Evolutionary conservation across 306 rosid species (phyloP), one percentile per base, ranked within the genome.

Genomic region (Astragalus membranaceus): DNA sequence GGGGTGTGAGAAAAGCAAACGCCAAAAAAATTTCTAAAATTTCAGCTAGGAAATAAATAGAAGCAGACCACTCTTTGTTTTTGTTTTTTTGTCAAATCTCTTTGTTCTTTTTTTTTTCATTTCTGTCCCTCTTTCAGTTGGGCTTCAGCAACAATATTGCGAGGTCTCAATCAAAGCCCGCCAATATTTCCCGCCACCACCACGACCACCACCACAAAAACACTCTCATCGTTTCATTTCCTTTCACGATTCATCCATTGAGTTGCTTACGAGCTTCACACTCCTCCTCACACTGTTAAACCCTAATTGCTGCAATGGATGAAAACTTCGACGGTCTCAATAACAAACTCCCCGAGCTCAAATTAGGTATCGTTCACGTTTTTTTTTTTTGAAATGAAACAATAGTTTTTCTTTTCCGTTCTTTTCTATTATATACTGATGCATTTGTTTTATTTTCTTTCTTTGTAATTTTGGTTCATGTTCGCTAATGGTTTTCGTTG

Each of bases 321-420:
- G 85, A 83, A 57, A 82, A 69, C 72, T 73, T 86, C 32, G 89
- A 83, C 33, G 88, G 80, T 8, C 84, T 72, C 72, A 85, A 57
- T 72, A 81, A 86, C 77, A 91, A 89, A 82, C 96, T 91, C 23
- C 97, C 97, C 6, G 99, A 88, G 75, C 92, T 94, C 83, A 94
- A 88, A 83, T 81, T 94, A 64, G 97, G 99, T 91, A 53, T 36
- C 26, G 30, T 66, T 7, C 41, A 4, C 14, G 0, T 32, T 51
- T 57, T 52, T 5, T 5, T 7, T 29, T 20, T 29, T 23, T 13
- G 1, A 32, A 11, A 0, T 17, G 17, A 0, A 46, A 20, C 23
- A 20, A 20, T 20, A 20, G 46, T 3, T 29, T 50, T 11, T 13
- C 1, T 20, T 15, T 17, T 23, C 41, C 1, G 0, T 10, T 23